phyloP scores from a whole-genome alignment of 805 yeast genomes.

The Yamadazyma takamatsuzukensis region DNA sequence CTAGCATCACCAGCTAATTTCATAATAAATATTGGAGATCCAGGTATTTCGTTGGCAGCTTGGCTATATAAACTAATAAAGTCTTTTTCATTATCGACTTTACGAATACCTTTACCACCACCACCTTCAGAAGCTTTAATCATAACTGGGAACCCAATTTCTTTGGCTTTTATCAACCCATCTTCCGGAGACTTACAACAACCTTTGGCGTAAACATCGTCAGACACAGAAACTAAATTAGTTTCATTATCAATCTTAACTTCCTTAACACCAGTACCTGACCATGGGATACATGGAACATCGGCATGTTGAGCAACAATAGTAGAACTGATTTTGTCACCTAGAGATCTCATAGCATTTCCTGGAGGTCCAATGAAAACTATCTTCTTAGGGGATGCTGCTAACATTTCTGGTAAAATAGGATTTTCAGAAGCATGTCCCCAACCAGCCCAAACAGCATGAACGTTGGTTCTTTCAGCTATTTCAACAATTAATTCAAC shows the following conservation, averaged over 20 bases:
- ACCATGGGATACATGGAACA: slow-evolving; percentile 99
- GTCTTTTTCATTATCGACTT: slow-evolving; percentile 81
- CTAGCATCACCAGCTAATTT: slow-evolving; percentile 95
- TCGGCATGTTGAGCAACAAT: slow-evolving; percentile 98
- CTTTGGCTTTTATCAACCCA: slow-evolving; percentile 78
- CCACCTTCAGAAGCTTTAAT: slow-evolving; percentile 99
- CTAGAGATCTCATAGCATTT: slow-evolving; percentile 98
- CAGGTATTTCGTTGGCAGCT: slow-evolving; percentile 97
- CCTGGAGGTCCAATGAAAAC: slow-evolving; percentile 99
- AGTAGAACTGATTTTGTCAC: slow-evolving; percentile 96
- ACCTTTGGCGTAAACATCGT: slow-evolving; percentile 79
- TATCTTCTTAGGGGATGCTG: slow-evolving; percentile 86
- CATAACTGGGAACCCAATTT: slow-evolving; percentile 98
- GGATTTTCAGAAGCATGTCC: slow-evolving; percentile 99
- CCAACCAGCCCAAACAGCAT: slow-evolving; percentile 99
- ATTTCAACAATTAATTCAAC: slow-evolving; percentile 95
- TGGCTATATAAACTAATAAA: slow-evolving; percentile 78
- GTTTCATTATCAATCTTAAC: slow-evolving; percentile 67
- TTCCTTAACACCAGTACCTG: slow-evolving; percentile 93
- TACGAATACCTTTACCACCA: slow-evolving; percentile 99
- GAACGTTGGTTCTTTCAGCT: slow-evolving; percentile 94
- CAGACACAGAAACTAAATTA: slow-evolving; percentile 85
- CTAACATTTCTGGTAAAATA: slow-evolving; percentile 84
- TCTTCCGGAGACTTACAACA: slow-evolving; percentile 85
- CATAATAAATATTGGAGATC: slow-evolving; percentile 98